Evolutionary conservation across 2,329 filamentous ascomycete species (phyloP).

Genomic region (Colletotrichum sp.): DNA sequence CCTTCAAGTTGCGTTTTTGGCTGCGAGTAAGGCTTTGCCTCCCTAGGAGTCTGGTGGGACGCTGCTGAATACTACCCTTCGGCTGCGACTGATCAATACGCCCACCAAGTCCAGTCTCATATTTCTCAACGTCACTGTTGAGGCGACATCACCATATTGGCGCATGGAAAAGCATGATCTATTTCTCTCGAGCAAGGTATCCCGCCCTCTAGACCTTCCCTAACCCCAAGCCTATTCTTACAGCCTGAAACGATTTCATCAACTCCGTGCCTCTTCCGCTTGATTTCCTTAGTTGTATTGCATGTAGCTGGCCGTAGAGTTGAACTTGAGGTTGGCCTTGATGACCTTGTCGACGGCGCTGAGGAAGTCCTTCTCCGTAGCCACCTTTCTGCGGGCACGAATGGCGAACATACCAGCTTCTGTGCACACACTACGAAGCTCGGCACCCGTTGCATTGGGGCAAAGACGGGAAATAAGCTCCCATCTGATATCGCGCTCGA

Average conservation of each 20-base stretch:
- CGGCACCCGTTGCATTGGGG: constrained; percentile 95
- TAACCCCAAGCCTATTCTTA: constrained; percentile 26
- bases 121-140: not conserved
- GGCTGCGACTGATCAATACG: not conserved
- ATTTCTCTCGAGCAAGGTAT: constrained; percentile 19
- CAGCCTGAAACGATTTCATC: constrained; percentile 21
- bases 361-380: constrained; percentile 98
- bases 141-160: not conserved
- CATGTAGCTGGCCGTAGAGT: constrained; percentile 97
- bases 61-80: not conserved
- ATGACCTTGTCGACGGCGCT: constrained; percentile 99
- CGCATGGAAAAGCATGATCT: constrained; percentile 16
- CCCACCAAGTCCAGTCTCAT: not conserved
- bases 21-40: not conserved
- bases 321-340: constrained; percentile 99
- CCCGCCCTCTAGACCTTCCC: constrained; percentile 18
- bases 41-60: not conserved
- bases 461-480: constrained; percentile 97
- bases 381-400: constrained; percentile 91
- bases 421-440: constrained; percentile 94
- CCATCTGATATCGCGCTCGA: constrained; percentile 98
- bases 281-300: constrained; percentile 86
- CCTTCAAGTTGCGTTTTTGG: not conserved
- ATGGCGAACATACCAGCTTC: constrained; percentile 99
- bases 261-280: not conserved